phyloP scores from a whole-genome alignment of 2,329 filamentous ascomycete genomes.

The Monilinia fructigena region DNA sequence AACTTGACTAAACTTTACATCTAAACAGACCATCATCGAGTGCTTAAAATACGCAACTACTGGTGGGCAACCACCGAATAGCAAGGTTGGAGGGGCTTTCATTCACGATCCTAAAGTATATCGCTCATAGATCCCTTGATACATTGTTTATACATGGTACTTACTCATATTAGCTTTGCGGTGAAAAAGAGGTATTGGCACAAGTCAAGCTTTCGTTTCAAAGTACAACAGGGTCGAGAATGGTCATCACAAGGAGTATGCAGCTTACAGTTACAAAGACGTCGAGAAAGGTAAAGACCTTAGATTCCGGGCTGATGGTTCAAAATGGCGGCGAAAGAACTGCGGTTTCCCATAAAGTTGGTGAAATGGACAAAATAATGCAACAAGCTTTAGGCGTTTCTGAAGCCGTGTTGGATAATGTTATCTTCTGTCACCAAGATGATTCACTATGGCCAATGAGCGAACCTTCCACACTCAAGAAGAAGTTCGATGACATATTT shows the following conservation, averaged over 20 bases:
- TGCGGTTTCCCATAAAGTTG: slow-evolving; percentile 74
- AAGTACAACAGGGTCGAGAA: slow-evolving; percentile 71
- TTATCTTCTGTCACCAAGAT: slow-evolving; percentile 98
- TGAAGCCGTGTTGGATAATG: slow-evolving; percentile 82
- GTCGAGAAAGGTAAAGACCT: slow-evolving; percentile 69
- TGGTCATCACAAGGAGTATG: slow-evolving; percentile 80
- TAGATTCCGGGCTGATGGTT: slow-evolving; percentile 77
- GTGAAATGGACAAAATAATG: slow-evolving; percentile 79
- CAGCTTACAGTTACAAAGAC: slow-evolving; percentile 82
- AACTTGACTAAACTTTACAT: slow-evolving; percentile 21
- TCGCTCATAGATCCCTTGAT: neutral
- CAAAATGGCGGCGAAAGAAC: slow-evolving; percentile 76
- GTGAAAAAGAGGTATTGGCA: slow-evolving; percentile 84
- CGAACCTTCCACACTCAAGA: slow-evolving; percentile 81
- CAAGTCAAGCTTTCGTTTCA: slow-evolving; percentile 89
- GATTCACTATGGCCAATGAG: slow-evolving; percentile 97
- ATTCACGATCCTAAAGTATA: slow-evolving; percentile 89
- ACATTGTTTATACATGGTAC: slow-evolving; percentile 23
- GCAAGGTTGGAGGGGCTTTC: slow-evolving; percentile 81
- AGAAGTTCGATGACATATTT: slow-evolving; percentile 96
- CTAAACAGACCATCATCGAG: slow-evolving; percentile 82
- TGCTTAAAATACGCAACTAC: slow-evolving; percentile 98
- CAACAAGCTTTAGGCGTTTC: slow-evolving; percentile 87
- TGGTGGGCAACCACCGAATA: slow-evolving; percentile 89
- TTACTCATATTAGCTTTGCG: slow-evolving; percentile 56